A percentile compares a stretch with the other conserved stretches of the same genome.
These are phyloP conservation scores for Fusarium ambrosium DNA, from an alignment of 2,329 filamentous ascomycete genomes.

Conservation along the genomic window DNA sequence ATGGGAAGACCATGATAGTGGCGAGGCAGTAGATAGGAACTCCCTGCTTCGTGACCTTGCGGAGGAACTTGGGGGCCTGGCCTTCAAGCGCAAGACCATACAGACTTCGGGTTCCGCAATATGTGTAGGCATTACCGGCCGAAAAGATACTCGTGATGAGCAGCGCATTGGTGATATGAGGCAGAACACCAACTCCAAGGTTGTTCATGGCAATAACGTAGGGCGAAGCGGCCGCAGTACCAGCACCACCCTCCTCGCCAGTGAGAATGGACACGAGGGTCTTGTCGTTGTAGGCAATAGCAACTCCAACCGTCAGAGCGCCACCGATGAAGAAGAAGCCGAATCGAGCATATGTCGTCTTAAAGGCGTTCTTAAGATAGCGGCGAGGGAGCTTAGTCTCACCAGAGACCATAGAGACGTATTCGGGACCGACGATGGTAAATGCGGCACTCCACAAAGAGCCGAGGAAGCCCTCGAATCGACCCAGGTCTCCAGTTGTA, in stretches of 20 bases:
- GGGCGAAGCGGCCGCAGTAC: slow-evolving; percentile 67
- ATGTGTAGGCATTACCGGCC: slow-evolving; percentile 64
- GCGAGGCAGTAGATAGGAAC: slow-evolving; percentile 70
- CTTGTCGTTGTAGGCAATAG: slow-evolving; percentile 73
- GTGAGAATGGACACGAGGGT: slow-evolving; percentile 65
- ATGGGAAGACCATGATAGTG: slow-evolving; percentile 65
- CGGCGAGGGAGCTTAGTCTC: slow-evolving; percentile 30
- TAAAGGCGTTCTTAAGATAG: slow-evolving; percentile 31
- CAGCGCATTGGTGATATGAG: slow-evolving; percentile 68
- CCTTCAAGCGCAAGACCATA: slow-evolving; percentile 64
- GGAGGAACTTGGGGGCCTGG: slow-evolving; percentile 64
- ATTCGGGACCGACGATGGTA: slow-evolving; percentile 75
- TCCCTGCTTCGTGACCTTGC: slow-evolving; percentile 69
- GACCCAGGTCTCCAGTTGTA: slow-evolving; percentile 21
- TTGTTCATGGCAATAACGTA: slow-evolving; percentile 73
- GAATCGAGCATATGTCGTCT: slow-evolving; percentile 29
- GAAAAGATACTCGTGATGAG: slow-evolving; percentile 57
- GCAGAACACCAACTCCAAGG: slow-evolving; percentile 64
- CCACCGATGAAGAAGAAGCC: slow-evolving; percentile 33
- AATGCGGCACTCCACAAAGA: slow-evolving; percentile 53
- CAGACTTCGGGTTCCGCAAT: slow-evolving; percentile 61
- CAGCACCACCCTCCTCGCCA: slow-evolving; percentile 41
- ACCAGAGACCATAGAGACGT: slow-evolving; percentile 57
- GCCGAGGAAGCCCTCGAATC: slow-evolving; percentile 28
- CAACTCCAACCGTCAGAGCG: slow-evolving; percentile 66